Base-by-base conservation (phyloP, 1,139 yeast species). In the Hemisphaericaspora subhashii region DNA sequence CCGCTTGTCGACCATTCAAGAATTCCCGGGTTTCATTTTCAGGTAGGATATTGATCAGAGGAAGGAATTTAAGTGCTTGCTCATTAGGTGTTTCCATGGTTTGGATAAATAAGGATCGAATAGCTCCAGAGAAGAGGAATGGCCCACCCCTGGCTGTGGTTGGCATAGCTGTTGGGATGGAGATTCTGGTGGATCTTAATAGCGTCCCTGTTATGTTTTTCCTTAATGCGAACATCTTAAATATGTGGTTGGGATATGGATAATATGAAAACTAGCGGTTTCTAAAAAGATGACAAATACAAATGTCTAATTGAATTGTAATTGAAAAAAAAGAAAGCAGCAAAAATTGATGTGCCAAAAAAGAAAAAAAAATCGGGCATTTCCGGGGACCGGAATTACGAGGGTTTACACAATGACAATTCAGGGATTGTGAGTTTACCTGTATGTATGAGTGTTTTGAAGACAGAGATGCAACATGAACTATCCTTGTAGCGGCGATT, bases 1-100 rank as follows among this genome's bases (percentile, higher is more conserved):
- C 77, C 1, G 77, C 77, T 43, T 78, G 82, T 48, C 81, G 63
- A 6, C 81, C 81, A 39, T 75, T 71, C 34, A 74, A 62, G 45
- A 75, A 75, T 53, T 78, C 83, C 37, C 68, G 57, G 1, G 83
- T 77, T 48, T 77, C 76, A 46, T 66, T 68, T 36, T 68, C 76
- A 33, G 52, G 62, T 33, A 72, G 51, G 14, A 72, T 66, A 31
- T 64, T 57, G 64, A 68, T 68, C 34, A 38, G 39, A 6, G 77
- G 77, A 21, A 72, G 53, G 41, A 72, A 72, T 51, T 72, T 72
- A 43, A 72, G 55, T 8, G 77, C 77, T 38, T 71, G 70, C 39
- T 70, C 76, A 45, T 72, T 72, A 4, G 77, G 77, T 2, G 77
- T 72, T 40, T 70, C 68, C 34, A 58, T 58, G 2, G 74, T 68